Base-by-base conservation (phyloP, 2,329 filamentous ascomycete genomes). In the Helotiales sp. region DNA sequence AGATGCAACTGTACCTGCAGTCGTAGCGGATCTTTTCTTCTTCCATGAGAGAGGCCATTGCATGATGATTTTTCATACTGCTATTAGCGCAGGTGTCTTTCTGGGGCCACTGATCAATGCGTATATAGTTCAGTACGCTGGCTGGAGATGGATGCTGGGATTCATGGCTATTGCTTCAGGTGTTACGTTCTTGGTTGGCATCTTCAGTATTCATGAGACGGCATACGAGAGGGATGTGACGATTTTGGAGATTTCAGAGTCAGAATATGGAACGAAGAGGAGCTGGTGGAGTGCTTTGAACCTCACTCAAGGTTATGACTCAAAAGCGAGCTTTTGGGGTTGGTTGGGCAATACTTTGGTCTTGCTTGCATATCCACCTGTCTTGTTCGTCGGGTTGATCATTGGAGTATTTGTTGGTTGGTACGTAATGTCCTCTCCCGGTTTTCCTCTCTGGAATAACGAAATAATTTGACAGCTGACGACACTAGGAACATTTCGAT, bases 1-100 rank as follows among this genome's bases (percentile, higher is more conserved):
- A 1, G 72, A 75, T 62, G 73, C 73, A 2, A 70, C 71, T 1
- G 72, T 74, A 1, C 71, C 72, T 0, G 69, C 69, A 8, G 68
- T 72, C 0, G 73, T 73, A 0, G 66, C 68, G 3, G 73, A 76
- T 50, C 66, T 75, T 63, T 72, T 74, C 33, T 67, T 65, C 33
- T 58, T 68, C 8, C 65, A 73, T 17, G 66, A 73, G 34, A 67
- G 73, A 10, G 74, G 72, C 1, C 66, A 71, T 40, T 70, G 68
- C 34, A 65, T 75, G 66, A 75, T 75, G 72, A 67, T 72, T 34
- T 75, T 76, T 50, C 69, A 73, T 49, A 57, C 74, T 10, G 70
- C 73, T 6, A 55, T 76, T 49, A 67, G 70, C 0, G 63, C 63
- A 17, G 74, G 73, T 1, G 62, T 74, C 9, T 75, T 75, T 49